Base-by-base conservation (phyloP, 2,329 filamentous ascomycete species). In the Ceratocystis alfenasii region DNA sequence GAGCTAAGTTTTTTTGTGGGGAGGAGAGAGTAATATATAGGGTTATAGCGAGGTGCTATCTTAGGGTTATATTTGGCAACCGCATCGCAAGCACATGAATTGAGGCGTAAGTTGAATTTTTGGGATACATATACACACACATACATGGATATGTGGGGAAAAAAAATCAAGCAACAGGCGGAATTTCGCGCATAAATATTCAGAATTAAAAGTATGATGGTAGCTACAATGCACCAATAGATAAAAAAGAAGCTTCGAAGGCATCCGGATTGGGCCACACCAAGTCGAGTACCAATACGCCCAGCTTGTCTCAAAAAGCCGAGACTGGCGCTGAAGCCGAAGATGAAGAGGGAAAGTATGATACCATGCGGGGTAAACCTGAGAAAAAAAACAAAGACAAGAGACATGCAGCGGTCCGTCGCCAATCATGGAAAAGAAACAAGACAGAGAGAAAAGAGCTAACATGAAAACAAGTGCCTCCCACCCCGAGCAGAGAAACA, bases 141-240 rank as follows among this genome's bases (percentile, higher is more conserved):
- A 20, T 15, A 48, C 2, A 48, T 48, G 17, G 44, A 15, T n/a
- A 46, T 50, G 2, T 0, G 12, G 12, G 1, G 10, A 25, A 7
- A 10, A 25, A 10, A 28, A 48, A 3, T 28, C 22, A 12, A 12
- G 8, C 3, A 15, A 6, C 15, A 25, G 7, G 17, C n/a, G 12
- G 2, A 59, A 33, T 36, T 59, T n/a, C 4, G 12, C 25, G 46
- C 28, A 45, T 28, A 62, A 33, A 63, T 20, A 53, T 50, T 50
- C 8, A 36, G 15, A 36, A 50, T 36, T 50, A 63, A 53, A 63
- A 33, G 41, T 62, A 62, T 45, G 10, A 62, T n/a, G 44, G 41
- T 62, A 62, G 41, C 41, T 48, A 30, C 5, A 25, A 62, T 62
- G 33, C 20, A 62, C 36, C 41, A 62, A 62, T 62, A 62, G 36